These are phyloP conservation scores for Bjerkandera adusta DNA, from an alignment of 1,284 basidiomycete species.

Conservation along the genomic window DNA sequence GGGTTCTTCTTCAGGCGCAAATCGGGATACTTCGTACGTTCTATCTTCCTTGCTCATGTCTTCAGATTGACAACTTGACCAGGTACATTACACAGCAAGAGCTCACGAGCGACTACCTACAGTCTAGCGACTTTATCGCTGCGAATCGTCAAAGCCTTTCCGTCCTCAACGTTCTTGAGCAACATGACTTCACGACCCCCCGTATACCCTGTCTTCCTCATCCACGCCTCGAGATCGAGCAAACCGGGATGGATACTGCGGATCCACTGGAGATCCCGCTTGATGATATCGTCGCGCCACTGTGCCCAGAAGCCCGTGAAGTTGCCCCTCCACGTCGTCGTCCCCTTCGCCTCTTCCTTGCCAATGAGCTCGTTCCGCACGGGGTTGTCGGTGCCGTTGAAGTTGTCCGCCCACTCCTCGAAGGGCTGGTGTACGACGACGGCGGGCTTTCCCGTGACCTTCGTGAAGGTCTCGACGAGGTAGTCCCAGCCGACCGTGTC, in stretches of 20 bases:
- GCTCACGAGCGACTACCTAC: too few species aligned
- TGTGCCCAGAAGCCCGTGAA: slow-evolving; percentile 37
- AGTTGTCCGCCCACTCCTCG: slow-evolving; percentile 36
- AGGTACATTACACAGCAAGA: too few species aligned
- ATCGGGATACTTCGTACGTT: too few species aligned
- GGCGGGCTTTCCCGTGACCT: slow-evolving; percentile 38
- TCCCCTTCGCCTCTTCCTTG: too few species aligned
- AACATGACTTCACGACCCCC: neutral
- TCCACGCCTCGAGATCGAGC: slow-evolving; percentile 21
- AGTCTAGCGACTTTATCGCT: too few species aligned
- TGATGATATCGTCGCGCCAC: slow-evolving; percentile 38
- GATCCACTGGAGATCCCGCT: slow-evolving; percentile 40
- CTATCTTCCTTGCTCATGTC: too few species aligned
- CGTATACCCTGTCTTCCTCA: slow-evolving; percentile 18
- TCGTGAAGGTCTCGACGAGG: slow-evolving; percentile 36
- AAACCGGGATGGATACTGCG: slow-evolving; percentile 31
- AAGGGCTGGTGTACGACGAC: slow-evolving; percentile 32
- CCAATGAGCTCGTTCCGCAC: slow-evolving; percentile 32
- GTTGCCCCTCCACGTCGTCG: slow-evolving; percentile 36
- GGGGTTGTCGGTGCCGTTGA: slow-evolving; percentile 28
- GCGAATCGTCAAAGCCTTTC: too few species aligned
- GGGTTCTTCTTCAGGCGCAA: too few species aligned
- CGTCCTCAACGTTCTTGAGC: slow-evolving; percentile 5
- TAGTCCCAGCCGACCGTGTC: slow-evolving; percentile 40
- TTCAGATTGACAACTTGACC: too few species aligned